Evolutionary conservation across 2,329 filamentous ascomycete genomes (phyloP).

Genomic region (Trichoderma sp.): DNA sequence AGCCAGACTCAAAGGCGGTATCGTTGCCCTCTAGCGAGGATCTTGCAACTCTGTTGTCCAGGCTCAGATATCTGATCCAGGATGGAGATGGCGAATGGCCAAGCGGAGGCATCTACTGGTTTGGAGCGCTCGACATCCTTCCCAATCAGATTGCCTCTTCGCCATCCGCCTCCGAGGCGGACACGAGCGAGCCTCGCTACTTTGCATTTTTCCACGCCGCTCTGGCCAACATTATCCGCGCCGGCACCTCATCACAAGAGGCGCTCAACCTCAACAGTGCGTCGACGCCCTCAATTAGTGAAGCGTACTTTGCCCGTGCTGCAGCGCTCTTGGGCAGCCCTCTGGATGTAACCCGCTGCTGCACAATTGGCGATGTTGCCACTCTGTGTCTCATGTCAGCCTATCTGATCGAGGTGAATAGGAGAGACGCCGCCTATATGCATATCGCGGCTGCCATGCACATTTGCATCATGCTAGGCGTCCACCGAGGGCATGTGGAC

Average conservation of each 20-base stretch:
- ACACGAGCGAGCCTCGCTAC: conserved; percentile 33
- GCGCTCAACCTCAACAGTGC: conserved; percentile 17
- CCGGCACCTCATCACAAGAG: conserved; percentile 24
- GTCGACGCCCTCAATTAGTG: conserved; percentile 34
- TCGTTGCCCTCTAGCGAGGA: conserved; percentile 38
- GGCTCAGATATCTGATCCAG: conserved; percentile 44
- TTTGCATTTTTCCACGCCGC: conserved; percentile 46
- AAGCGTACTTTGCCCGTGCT: conserved; percentile 45
- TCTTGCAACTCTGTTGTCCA: conserved; percentile 38
- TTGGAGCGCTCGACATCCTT: conserved; percentile 39
- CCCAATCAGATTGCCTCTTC: conserved; percentile 27
- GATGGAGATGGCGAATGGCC: conserved; percentile 41
- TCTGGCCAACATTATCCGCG: conserved; percentile 40
- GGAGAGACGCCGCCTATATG: conserved; percentile 47
- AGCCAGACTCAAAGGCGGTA: conserved; percentile 38
- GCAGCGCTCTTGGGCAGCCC: conserved; percentile 45
- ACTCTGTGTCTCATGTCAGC: conserved; percentile 46
- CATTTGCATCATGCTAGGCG: conserved; percentile 47
- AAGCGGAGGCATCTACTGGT: conserved; percentile 49
- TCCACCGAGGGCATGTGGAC: conserved; percentile 43
- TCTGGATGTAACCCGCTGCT: conserved; percentile 40
- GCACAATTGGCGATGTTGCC: conserved; percentile 42
- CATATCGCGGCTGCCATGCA: conserved; percentile 47
- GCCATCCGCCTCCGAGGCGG: conserved; percentile 23
- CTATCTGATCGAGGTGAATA: conserved; percentile 49